Evolutionary conservation across 495 filamentous ascomycete genomes (phyloP), one percentile per base, ranked within the genome.

Genomic region (Penicillium paradoxum): DNA sequence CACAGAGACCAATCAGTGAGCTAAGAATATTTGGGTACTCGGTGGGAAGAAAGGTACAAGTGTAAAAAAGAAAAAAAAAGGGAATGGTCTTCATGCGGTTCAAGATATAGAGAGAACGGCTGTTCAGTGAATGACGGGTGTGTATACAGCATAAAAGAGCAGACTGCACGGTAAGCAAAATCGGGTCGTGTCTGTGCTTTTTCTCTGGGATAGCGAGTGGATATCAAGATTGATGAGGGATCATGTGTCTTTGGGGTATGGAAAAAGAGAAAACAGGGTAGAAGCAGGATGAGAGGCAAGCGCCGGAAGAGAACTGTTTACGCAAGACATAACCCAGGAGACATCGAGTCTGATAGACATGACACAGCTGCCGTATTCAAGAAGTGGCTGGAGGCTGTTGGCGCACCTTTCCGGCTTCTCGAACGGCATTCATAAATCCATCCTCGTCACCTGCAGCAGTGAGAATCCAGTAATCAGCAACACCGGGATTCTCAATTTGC

Each of bases 351-450:
- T 30, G 34, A 15, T 15, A 17, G 25, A 4, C 8, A 4, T 27
- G 29, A 15, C 5, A 4, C 17, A 36, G 6, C 10, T 17, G 5
- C 9, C 7, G 2, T 33, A 47, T 18, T 14, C 6, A 29, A 24
- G 21, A 52, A 49, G 24, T 36, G 18, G 15, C 32, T 54, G 56
- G 43, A 21, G 45, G 55, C 51, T 63, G 45, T 45, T 49, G 46
- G 3, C 75, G 73, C 22, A 79, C 83, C 65, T 88, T 91, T 30
- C 88, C 87, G 11, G 86, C 87, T 15, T 74, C 78, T 53, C 85
- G 73, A n/a, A 92, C 80, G 41, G 71, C 72, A 22, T 66, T 62
- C 74, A 92, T 87, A 67, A 90, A 91, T 1, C 76, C 77, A 49
- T 92, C 86, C 50, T 86, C 84, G 37, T 73, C 71, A 1, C 84